A percentile compares a stretch with the other conserved stretches of the same genome.
phyloP scores from a whole-genome alignment of 441 rosid genomes.

The Melastoma candidum region DNA sequence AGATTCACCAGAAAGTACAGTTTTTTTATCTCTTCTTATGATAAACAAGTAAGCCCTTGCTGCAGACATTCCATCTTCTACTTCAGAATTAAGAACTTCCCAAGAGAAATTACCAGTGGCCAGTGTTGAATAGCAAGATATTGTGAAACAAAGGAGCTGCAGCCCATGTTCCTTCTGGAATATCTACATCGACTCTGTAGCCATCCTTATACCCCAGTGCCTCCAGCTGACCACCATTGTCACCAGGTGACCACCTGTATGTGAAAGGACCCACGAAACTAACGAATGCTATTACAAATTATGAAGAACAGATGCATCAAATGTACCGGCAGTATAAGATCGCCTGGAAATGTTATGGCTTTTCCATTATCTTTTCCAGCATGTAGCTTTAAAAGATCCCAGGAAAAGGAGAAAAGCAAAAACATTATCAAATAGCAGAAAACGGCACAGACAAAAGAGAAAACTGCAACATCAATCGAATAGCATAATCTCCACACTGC shows the following conservation, averaged over 20 bases:
- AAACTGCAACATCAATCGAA: too few species aligned
- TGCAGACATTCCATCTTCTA: not conserved
- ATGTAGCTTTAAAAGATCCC: too few species aligned
- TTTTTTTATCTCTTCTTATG: not conserved
- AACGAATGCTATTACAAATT: not conserved
- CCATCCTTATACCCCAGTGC: slow-evolving; percentile 81
- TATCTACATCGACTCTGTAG: slow-evolving; percentile 77
- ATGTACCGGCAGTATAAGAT: not conserved
- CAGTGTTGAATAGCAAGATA: slow-evolving; percentile 70
- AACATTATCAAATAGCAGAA: too few species aligned
- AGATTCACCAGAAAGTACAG: too few species aligned
- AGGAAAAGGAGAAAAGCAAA: too few species aligned
- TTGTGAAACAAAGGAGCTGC: slow-evolving; percentile 69
- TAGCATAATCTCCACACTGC: too few species aligned
- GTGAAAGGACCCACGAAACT: slow-evolving; percentile 3
- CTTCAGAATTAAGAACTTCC: not conserved
- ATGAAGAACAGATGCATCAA: not conserved
- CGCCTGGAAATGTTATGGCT: too few species aligned
- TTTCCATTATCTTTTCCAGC: too few species aligned
- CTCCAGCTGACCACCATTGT: slow-evolving; percentile 57
- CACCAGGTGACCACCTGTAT: slow-evolving; percentile 67
- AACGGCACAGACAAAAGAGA: too few species aligned
- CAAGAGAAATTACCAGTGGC: slow-evolving; percentile 60
- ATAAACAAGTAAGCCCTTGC: not conserved
- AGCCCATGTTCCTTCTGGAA: slow-evolving; percentile 72